Evolutionary conservation across 1,284 basidiomycete genomes (phyloP), one percentile per base, ranked within the genome.

Genomic region (Microbotryomycetes sp.): DNA sequence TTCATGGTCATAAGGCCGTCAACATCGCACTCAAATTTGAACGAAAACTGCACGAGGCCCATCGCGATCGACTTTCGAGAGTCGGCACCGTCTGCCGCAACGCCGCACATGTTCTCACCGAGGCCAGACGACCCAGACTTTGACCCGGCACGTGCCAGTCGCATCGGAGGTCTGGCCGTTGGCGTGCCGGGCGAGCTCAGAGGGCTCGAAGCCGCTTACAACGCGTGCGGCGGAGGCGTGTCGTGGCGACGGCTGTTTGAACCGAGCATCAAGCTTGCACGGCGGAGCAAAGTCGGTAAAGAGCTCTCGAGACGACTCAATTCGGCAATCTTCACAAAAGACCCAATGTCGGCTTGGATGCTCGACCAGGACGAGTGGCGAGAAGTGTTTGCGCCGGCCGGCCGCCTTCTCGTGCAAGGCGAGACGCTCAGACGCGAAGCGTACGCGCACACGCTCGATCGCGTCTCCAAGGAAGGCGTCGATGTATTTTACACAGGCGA

Each of bases 1-100:
- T 92, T 93, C 73, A 90, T 94, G 85, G 85, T 86, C 30, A 81
- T 97, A 48, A 85, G 90, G 23, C 78, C 92, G 7, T 89, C 91
- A 5, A 60, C 54, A 13, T 45, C 27, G 24, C 53, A 60, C 45
- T 67, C 76, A 1, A 77, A 77, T 46, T 75, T 71, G 2, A 69
- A 75, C 27, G 86, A 57, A 7, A 85, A 28, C 78, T 87, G 52
- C 87, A 81, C 74, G 5, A 30, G 28, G 15, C 65, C 70, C 24
- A 56, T 70, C 49, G 84, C 84, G 3, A 81, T 97, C 58, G 89
- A 96, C 77, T 97, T 91, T 74, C 82, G 93, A 50, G 93, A 97
- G 75, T 86, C 83, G 0, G 89, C 88, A 0, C 91, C 93, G 0
- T 81, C 81, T 0, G 75, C 81, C 47, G 79, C 89, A 3, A 85